Conservation (phyloP, 371 early-diverging fungal species). For the Amoeboaphelidium occidentale region DNA sequence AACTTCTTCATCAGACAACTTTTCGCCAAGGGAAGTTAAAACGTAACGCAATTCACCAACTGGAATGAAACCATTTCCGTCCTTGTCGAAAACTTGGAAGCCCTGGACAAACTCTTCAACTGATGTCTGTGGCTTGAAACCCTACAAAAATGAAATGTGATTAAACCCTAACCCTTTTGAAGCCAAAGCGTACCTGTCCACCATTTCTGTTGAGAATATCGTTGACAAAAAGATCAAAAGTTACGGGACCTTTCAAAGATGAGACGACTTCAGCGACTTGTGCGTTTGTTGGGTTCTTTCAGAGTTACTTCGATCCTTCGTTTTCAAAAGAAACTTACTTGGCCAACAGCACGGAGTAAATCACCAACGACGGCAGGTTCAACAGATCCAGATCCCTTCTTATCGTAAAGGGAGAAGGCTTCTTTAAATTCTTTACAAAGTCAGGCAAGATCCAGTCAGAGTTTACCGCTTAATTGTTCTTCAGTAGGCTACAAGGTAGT, state of each 20-base stretch:
- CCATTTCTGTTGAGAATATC: background rate
- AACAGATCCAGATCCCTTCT: background rate
- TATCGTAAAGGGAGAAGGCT: conserved; percentile 56
- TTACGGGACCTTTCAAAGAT: background rate
- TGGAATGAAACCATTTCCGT: conserved; percentile 2
- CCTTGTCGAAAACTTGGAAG: conserved; percentile 4
- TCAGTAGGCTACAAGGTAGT: too few species aligned
- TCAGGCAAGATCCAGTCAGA: too few species aligned
- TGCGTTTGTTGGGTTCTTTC: conserved; percentile 58
- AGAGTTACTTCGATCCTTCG: too few species aligned
- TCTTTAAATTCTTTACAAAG: conserved; percentile 45
- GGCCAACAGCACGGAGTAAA: conserved; percentile 49
- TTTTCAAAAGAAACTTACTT: too few species aligned
- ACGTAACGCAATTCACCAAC: conserved; percentile 6
- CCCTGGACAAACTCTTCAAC: background rate
- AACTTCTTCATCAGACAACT: conserved; percentile 2
- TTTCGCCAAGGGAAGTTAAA: conserved; percentile 2
- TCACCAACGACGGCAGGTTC: conserved; percentile 36
- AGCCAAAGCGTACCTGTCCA: conserved; percentile 18
- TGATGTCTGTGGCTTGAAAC: conserved; percentile 29
- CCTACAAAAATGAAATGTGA: conserved; percentile 45
- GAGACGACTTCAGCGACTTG: conserved; percentile 41
- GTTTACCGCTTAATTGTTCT: too few species aligned
- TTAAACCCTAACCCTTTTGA: too few species aligned
- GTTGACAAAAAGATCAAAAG: background rate